Conservation (phyloP, 2,329 filamentous ascomycete species). For the Penicillium vulpinum region DNA sequence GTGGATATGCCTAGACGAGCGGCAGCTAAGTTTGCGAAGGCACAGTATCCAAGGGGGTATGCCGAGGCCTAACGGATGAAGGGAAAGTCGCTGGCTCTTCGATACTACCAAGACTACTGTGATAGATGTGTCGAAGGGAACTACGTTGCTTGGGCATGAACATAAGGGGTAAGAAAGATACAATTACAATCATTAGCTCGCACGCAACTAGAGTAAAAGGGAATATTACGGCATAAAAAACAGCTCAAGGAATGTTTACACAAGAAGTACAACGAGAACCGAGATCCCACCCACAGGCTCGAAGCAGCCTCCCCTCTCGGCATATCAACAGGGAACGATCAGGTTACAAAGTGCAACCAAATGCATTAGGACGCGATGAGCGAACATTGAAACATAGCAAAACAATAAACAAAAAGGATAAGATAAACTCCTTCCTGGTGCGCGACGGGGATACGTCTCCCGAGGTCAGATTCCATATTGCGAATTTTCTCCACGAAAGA, state of each 20-base stretch:
- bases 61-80: neutral
- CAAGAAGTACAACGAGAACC: slow-evolving; percentile 16
- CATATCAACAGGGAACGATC: slow-evolving; percentile 6
- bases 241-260: slow-evolving; percentile 28
- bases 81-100: too few relatives aligned
- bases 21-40: neutral
- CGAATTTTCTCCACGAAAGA: slow-evolving; percentile 35
- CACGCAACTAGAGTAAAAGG: neutral
- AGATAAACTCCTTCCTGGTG: slow-evolving; percentile 26
- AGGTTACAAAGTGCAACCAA: slow-evolving; percentile 21
- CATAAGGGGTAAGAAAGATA: neutral
- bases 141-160: neutral
- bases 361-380: slow-evolving; percentile 21
- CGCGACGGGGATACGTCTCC: slow-evolving; percentile 15
- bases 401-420: slow-evolving; percentile 15
- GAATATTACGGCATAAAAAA: slow-evolving; percentile 16
- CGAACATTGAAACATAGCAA: slow-evolving; percentile 20
- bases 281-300: neutral
- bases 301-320: slow-evolving; percentile 2
- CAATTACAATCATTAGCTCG: slow-evolving; percentile 10
- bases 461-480: slow-evolving; percentile 26
- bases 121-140: neutral
- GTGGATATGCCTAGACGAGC: too few relatives aligned
- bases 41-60: neutral
- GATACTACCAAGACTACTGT: neutral